phyloP scores from a whole-genome alignment of 345 rosid genomes.

The Cardamine chenopodiifolia region DNA sequence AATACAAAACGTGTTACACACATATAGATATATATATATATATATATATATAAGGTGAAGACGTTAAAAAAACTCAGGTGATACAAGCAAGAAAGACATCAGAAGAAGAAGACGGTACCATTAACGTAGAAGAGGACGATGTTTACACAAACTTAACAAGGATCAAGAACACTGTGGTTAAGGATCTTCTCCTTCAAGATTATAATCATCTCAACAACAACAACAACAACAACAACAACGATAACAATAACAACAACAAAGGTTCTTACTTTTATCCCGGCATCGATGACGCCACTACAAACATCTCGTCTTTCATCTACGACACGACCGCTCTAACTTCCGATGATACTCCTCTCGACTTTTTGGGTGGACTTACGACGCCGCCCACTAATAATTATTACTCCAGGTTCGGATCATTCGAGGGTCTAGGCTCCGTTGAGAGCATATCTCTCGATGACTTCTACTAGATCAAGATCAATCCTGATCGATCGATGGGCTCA shows the following conservation, averaged over 20 bases:
- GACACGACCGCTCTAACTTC: slow-evolving; percentile 72
- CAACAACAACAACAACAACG: slow-evolving; percentile 27
- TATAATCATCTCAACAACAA: slow-evolving; percentile 25
- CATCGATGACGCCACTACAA: slow-evolving; percentile 43
- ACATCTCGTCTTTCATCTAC: slow-evolving; percentile 60
- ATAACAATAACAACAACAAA: slow-evolving; percentile 42
- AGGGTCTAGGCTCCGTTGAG: slow-evolving; percentile 77
- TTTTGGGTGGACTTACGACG: slow-evolving; percentile 72
- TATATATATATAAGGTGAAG: too few relatives aligned
- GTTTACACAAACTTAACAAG: slow-evolving; percentile 58
- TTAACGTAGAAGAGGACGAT: slow-evolving; percentile 45
- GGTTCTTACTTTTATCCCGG: slow-evolving; percentile 53
- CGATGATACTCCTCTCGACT: slow-evolving; percentile 80
- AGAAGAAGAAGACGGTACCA: slow-evolving; percentile 46
- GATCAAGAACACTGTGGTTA: slow-evolving; percentile 43
- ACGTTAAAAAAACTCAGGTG: too few relatives aligned
- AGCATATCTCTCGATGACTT: slow-evolving; percentile 79
- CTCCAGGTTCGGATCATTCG: slow-evolving; percentile 56
- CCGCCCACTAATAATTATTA: slow-evolving; percentile 40
- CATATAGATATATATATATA: not conserved
- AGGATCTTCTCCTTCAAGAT: slow-evolving; percentile 51
- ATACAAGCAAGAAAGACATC: slow-evolving; percentile 87
- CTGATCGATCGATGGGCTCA: slow-evolving; percentile 23
- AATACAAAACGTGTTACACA: not conserved
- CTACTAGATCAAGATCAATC: slow-evolving; percentile 41